These are phyloP conservation scores for Aegle marmelos DNA, from an alignment of 345 rosid species.

Conservation along the genomic window DNA sequence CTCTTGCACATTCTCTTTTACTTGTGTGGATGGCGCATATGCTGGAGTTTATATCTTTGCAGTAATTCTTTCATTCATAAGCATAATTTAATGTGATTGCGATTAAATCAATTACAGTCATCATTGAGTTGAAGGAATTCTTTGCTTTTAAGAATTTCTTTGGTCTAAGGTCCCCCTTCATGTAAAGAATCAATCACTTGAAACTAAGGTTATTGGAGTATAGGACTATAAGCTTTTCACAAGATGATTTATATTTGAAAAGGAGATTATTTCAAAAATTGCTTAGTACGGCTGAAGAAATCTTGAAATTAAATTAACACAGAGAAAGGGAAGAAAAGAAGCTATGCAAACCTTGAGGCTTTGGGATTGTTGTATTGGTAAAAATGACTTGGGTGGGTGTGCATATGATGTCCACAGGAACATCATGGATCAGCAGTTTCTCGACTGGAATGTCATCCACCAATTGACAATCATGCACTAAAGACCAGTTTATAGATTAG, in stretches of 20 bases:
- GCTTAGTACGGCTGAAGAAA: not conserved
- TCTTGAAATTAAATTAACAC: not conserved
- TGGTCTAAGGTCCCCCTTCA: no score
- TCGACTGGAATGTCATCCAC: constrained; percentile 77
- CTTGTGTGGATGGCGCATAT: not conserved
- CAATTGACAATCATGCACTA: constrained; percentile 88
- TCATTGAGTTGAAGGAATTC: not conserved
- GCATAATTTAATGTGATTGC: not conserved
- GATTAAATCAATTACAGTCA: not conserved
- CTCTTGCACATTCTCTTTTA: not conserved
- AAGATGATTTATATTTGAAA: not conserved
- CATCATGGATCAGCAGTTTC: constrained; percentile 83
- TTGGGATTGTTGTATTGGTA: constrained; percentile 60
- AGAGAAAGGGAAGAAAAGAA: not conserved
- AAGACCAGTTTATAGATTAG: not conserved
- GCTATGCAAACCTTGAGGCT: constrained; percentile 68
- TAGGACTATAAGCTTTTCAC: not conserved
- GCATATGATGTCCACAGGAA: constrained; percentile 88
- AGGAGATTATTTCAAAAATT: not conserved
- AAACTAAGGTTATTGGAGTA: no score
- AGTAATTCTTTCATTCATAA: not conserved
- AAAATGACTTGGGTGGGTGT: constrained; percentile 78
- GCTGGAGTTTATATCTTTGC: not conserved
- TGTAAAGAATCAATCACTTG: no score
- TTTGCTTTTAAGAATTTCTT: no score